Percentiles rank a stretch among this genome's conserved stretches.
Conservation (phyloP, 1,284 basidiomycete species). For the Cryptococcus maquisensis region DNA sequence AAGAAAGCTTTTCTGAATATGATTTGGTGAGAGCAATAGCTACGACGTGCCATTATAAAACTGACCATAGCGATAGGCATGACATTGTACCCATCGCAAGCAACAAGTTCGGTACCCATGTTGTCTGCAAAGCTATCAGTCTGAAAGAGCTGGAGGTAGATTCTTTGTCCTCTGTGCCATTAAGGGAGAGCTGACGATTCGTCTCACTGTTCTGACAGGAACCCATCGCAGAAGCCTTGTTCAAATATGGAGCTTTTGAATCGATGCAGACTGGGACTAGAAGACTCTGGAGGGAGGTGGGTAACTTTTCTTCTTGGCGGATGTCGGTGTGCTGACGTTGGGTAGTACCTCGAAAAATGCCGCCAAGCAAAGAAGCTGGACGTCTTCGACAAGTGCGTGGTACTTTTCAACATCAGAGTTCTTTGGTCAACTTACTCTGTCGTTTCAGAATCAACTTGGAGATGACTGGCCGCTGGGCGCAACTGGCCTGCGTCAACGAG, state of each 20-base stretch:
- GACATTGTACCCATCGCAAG: conserved; percentile 42
- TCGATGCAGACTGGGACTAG: conserved; percentile 43
- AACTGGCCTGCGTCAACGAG: conserved; percentile 39
- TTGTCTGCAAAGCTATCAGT: conserved; percentile 40
- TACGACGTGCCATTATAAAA: neutral
- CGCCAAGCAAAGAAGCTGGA: conserved; percentile 21
- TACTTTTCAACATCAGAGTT: neutral
- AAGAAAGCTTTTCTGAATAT: conserved; percentile 35
- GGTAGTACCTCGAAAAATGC: conserved; percentile 42
- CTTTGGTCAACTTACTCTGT: neutral
- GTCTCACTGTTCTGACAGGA: conserved; percentile 7
- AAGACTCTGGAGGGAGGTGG: conserved; percentile 41
- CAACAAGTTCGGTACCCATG: conserved; percentile 44
- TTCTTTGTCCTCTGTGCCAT: neutral
- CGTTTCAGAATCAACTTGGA: conserved; percentile 29
- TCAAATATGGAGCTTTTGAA: conserved; percentile 37
- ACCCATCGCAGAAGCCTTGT: conserved; percentile 31
- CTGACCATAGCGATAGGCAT: conserved; percentile 4
- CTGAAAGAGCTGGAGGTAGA: conserved; percentile 35
- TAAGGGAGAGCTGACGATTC: neutral
- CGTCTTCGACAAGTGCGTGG: conserved; percentile 32
- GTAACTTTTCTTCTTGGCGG: neutral
- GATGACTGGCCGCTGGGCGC: conserved; percentile 37
- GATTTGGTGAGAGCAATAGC: conserved; percentile 29
- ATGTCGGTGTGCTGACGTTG: neutral